Base-by-base conservation (phyloP, 2,329 filamentous ascomycete genomes). In the Colletotrichum trifolii region DNA sequence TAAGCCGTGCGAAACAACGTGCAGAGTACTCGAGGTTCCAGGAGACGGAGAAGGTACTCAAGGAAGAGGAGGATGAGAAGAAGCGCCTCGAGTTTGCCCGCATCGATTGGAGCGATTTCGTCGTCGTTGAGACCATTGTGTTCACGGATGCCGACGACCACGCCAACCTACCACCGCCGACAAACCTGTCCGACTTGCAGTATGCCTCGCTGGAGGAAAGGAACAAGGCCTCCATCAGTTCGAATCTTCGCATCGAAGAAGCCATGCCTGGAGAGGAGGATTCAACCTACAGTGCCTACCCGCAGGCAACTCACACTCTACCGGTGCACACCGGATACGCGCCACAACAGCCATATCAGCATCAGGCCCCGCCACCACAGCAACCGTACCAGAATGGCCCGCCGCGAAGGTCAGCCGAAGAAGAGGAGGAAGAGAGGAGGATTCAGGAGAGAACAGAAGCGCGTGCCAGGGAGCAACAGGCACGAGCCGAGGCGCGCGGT, bases 61-160 rank as follows among this genome's bases (percentile, higher is more conserved):
- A 94, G 74, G 94, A 97, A 73, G 93, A 96, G 73, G 89, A 94
- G 68, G 91, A 91, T 45, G 92, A 96, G 74, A 89, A 93, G 73
- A 92, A 97, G 76, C 89, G 90, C 72, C 80, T 85, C 25, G 83
- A 88, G 58, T 89, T 96, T 77, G 91, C 91, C 1, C 91, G 96
- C 71, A 96, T 99, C 68, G 96, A 99, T 77, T 99, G 96, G 96
- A 93, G 97, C 74, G 95, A 98, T 75, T 99, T 99, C 72, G 90
- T 95, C 39, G 91, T 99, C 17, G 94, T 97, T 48, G 96, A 97
- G 78, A 97, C 94, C 1, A 94, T 99, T 58, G 84, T 93, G 13
- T 99, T 99, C 77, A 94, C 89, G 64, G 94, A 97, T 70, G 87
- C 88, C 43, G 96, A 99, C 76, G 94, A 97, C 70, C 87, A 92